Evolutionary conservation across 75 land plant species (phyloP).

Genomic region (Selaginella tamariscina): DNA sequence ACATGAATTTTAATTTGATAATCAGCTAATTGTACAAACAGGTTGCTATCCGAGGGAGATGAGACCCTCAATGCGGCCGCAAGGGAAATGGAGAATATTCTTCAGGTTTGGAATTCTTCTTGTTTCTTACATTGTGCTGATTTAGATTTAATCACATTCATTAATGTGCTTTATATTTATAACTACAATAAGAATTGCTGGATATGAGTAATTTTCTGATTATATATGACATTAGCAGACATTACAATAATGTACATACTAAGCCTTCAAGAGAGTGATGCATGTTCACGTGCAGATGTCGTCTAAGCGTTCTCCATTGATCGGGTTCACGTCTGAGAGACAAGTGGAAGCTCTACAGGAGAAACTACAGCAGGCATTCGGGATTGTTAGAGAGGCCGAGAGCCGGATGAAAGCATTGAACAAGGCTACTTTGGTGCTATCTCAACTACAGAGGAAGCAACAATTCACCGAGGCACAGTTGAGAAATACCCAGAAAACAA

Average conservation of each 20-base stretch:
- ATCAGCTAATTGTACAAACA: constrained; percentile 21
- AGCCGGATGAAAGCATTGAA: background rate
- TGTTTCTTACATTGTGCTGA: too few species aligned
- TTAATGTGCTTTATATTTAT: background rate
- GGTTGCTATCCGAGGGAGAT: constrained; percentile 57
- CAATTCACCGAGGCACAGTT: background rate
- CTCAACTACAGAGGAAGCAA: background rate
- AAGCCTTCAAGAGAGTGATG: too few species aligned
- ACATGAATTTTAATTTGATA: constrained; percentile 30
- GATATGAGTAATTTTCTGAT: too few species aligned
- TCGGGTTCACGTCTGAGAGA: too few species aligned
- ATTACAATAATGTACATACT: too few species aligned
- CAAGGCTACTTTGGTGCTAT: background rate
- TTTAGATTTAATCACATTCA: too few species aligned
- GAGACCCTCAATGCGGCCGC: constrained; percentile 48
- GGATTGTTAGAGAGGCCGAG: background rate
- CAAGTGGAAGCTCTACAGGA: too few species aligned
- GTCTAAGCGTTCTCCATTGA: too few species aligned
- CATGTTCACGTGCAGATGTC: too few species aligned
- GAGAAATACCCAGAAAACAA: background rate
- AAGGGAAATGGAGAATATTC: constrained; percentile 38
- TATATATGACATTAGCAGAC: too few species aligned
- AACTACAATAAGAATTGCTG: too few species aligned
- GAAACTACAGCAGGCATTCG: background rate
- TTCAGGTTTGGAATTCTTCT: too few species aligned